phyloP scores from a whole-genome alignment of 805 yeast species.

The Barnettozyma pratensis region DNA sequence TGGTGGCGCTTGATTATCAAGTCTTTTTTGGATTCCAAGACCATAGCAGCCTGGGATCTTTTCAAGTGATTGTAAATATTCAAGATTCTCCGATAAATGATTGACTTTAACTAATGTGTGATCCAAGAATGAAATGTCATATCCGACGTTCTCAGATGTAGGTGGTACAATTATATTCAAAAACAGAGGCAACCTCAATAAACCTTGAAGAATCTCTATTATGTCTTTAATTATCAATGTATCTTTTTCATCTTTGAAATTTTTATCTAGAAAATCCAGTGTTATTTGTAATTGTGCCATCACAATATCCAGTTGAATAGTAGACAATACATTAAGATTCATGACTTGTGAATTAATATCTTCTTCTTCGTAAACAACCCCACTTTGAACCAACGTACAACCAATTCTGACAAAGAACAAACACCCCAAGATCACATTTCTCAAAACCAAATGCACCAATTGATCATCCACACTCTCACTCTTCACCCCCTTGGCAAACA shows the following conservation, averaged over 20 bases:
- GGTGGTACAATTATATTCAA: constrained; percentile 14
- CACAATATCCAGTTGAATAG: constrained; percentile 20
- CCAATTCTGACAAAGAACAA: constrained; percentile 48
- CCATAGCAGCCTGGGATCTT: constrained; percentile 37
- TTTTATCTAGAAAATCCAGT: constrained; percentile 27
- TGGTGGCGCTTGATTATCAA: constrained; percentile 45
- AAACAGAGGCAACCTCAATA: constrained; percentile 18
- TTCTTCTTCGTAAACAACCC: constrained; percentile 70
- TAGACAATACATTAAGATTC: constrained; percentile 42
- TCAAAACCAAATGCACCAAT: constrained; percentile 46
- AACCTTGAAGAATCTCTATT: constrained; percentile 16
- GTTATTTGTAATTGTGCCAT: constrained; percentile 28
- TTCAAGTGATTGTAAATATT: constrained; percentile 20
- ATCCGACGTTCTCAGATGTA: constrained; percentile 2
- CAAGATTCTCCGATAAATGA: constrained; percentile 11
- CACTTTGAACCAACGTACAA: constrained; percentile 42
- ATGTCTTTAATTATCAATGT: constrained; percentile 16
- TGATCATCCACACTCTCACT: neutral
- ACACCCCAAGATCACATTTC: constrained; percentile 46
- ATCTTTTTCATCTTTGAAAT: constrained; percentile 17
- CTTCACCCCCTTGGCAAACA: constrained; percentile 3
- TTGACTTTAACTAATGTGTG: constrained; percentile 6
- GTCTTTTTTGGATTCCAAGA: constrained; percentile 40
- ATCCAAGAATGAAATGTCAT: constrained; percentile 16
- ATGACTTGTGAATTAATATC: constrained; percentile 63